A percentile compares a stretch with the other conserved stretches of the same genome.
Evolutionary conservation across 1,284 basidiomycete species (phyloP).

Genomic region (Irpex rosettiformis): DNA sequence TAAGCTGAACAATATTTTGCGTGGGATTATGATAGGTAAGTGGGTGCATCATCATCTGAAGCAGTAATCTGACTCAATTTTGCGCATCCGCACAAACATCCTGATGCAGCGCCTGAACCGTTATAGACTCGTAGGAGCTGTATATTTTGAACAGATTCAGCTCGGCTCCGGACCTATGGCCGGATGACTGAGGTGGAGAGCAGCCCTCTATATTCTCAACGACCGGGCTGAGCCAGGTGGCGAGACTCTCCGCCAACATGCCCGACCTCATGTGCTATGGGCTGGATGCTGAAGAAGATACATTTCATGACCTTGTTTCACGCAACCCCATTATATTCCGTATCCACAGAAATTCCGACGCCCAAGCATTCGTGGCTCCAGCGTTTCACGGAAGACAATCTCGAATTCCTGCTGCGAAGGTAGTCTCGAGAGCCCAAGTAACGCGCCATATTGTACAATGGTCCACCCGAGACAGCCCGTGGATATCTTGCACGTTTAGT

Average conservation of each 20-base stretch:
- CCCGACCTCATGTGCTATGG: slow-evolving; percentile 2
- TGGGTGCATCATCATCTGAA: too few relatives aligned
- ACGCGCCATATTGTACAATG: neutral
- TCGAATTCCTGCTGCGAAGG: neutral
- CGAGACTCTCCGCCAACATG: neutral
- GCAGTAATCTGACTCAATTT: too few relatives aligned
- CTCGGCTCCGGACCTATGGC: neutral
- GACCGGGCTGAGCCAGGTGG: too few relatives aligned
- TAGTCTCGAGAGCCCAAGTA: neutral
- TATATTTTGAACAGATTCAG: neutral
- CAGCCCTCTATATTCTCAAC: too few relatives aligned
- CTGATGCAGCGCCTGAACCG: too few relatives aligned
- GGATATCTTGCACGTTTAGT: slow-evolving; percentile 1
- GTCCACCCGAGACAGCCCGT: neutral
- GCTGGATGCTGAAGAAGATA: neutral
- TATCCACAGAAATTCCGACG: neutral
- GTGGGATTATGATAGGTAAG: too few relatives aligned
- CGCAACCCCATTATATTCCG: neutral
- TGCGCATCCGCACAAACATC: too few relatives aligned
- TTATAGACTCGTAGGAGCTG: neutral
- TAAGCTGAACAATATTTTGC: too few relatives aligned
- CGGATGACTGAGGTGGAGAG: neutral
- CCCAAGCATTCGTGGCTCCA: neutral
- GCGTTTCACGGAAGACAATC: neutral
- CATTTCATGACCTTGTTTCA: neutral